These are phyloP conservation scores for Thraustotheca clavata DNA, from an alignment of 352 stramenopile species.

Conservation along the genomic window DNA sequence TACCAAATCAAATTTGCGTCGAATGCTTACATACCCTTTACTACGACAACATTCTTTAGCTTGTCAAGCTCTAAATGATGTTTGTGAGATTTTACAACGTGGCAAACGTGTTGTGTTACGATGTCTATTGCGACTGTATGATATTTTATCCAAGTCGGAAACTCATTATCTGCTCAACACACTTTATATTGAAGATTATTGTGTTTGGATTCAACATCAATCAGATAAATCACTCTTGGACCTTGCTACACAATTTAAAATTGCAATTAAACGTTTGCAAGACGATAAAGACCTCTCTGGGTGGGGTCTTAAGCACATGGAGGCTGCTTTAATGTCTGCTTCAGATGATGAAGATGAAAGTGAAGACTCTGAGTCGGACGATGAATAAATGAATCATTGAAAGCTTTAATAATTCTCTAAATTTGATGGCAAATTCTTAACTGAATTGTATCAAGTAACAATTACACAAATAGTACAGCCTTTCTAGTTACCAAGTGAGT, in stretches of 20 bases:
- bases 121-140: constrained; percentile 85
- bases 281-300: constrained; percentile 48
- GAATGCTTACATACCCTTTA: constrained; percentile 95
- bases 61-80: constrained; percentile 70
- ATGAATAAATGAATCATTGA: too few relatives aligned
- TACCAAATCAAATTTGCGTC: constrained; percentile 64
- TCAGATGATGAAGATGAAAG: constrained; percentile 23
- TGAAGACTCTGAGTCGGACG: constrained; percentile 10
- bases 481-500: constrained; percentile 5
- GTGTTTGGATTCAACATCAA: constrained; percentile 74
- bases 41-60: constrained; percentile 88
- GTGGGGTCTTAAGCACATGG: constrained; percentile 70
- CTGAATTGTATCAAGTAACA: background rate
- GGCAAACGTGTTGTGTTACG: constrained; percentile 87
- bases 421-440: background rate
- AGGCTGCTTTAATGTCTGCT: constrained; percentile 41
- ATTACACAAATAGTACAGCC: constrained; percentile 7
- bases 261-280: constrained; percentile 30
- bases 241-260: constrained; percentile 32
- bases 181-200: constrained; percentile 94
- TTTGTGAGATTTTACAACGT: constrained; percentile 68
- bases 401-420: constrained; percentile 21
- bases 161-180: constrained; percentile 95
- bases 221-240: constrained; percentile 35
- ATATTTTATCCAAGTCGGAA: constrained; percentile 91